Evolutionary conservation across 2,329 filamentous ascomycete genomes (phyloP).

Genomic region (Chaetomium sp.): DNA sequence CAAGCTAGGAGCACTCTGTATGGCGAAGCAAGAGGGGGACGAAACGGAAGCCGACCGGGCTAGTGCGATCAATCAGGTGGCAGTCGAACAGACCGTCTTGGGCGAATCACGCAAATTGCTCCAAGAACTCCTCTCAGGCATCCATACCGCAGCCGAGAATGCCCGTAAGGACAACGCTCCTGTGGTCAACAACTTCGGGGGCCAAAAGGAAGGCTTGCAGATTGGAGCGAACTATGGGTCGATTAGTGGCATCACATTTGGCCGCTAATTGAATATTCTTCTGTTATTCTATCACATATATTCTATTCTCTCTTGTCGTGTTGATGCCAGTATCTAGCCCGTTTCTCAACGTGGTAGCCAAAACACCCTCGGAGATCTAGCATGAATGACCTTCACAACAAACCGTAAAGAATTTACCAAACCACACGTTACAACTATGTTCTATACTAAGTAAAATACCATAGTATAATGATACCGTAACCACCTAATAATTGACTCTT

Average conservation of each 20-base stretch:
- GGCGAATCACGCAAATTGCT: conserved; percentile 14
- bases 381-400: too few species aligned
- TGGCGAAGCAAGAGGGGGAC: conserved; percentile 8
- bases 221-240: conserved; percentile 5
- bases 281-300: too few species aligned
- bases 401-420: too few species aligned
- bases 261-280: conserved; percentile 2
- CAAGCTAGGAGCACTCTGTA: conserved; percentile 12
- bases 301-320: not conserved
- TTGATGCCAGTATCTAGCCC: not conserved
- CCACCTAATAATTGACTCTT: too few species aligned
- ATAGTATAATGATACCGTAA: too few species aligned
- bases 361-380: too few species aligned
- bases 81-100: conserved; percentile 12
- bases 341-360: not conserved
- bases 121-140: conserved; percentile 13
- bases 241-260: conserved; percentile 11
- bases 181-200: conserved; percentile 10
- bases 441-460: too few species aligned
- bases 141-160: conserved; percentile 15
- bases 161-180: conserved; percentile 6
- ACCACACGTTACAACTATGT: too few species aligned
- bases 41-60: conserved; percentile 15
- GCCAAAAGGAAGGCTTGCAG: conserved; percentile 8
- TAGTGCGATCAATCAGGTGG: conserved; percentile 13